These are phyloP conservation scores for Globisporangium sylvaticum DNA, from an alignment of 352 stramenopile species.

Conservation along the genomic window DNA sequence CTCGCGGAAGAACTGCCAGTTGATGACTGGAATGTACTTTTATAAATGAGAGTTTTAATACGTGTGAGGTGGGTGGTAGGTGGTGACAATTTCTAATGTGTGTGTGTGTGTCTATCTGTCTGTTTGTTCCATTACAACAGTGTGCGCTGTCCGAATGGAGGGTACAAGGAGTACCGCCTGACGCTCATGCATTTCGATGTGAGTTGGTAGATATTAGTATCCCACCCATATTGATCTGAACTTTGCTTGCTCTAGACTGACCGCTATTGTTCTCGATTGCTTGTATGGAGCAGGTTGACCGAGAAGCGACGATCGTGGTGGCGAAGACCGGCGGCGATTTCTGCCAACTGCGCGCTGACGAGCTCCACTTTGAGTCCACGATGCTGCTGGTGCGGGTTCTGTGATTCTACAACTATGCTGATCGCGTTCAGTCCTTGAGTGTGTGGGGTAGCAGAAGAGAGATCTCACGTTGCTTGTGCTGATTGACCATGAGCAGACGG, in stretches of 20 bases:
- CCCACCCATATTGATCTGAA: not conserved
- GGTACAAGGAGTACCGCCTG: conserved; percentile 59
- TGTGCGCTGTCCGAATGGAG: conserved; percentile 57
- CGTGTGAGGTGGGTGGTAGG: not conserved
- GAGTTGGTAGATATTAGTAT: not conserved
- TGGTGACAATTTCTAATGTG: not conserved
- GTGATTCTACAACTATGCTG: not conserved
- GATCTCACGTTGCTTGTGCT: not conserved
- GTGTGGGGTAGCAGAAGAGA: not conserved
- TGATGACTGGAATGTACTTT: conserved; percentile 44
- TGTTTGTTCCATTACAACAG: conserved; percentile 11
- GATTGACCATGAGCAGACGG: conserved; percentile 28
- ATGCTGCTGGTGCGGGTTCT: conserved; percentile 28
- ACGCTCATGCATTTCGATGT: conserved; percentile 60
- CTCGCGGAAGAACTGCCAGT: conserved; percentile 59
- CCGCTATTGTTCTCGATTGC: not conserved
- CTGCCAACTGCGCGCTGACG: conserved; percentile 45
- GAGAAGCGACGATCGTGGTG: conserved; percentile 40
- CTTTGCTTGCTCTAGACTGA: not conserved
- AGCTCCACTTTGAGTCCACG: conserved; percentile 34
- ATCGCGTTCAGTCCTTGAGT: not conserved
- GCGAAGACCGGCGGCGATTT: conserved; percentile 61
- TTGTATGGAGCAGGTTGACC: conserved; percentile 8
- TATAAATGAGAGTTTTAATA: not conserved
- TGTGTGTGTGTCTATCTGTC: not conserved